Evolutionary conservation across 1,284 basidiomycete species (phyloP), one percentile per base, ranked within the genome.

Genomic region (Dichomitus squalens): DNA sequence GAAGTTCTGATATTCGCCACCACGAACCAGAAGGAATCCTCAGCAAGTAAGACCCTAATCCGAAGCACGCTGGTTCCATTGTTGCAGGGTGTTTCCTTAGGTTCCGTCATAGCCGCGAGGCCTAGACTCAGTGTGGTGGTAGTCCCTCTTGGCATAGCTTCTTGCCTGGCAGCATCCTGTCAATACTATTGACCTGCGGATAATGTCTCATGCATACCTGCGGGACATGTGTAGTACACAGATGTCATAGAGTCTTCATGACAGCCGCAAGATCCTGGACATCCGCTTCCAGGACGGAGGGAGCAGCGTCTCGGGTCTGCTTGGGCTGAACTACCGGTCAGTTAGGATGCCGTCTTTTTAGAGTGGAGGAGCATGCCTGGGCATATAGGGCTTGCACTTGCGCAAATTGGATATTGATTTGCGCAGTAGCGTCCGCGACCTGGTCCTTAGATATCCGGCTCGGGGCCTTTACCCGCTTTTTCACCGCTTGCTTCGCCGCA

Each of bases 381-480:
- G 40, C 11, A 18, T 59, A 41, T 12, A 59, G 31, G 7, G 33
- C 39, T 23, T 58, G 61, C 12, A 63, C 53, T 38, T 53, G 55
- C 18, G 55, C 58, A 44, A 63, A 63, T 16, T 63, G 49, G 11
- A 40, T 49, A 34, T 63, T 63, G 14, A 63, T 63, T 18, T 58
- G 51, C 1, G 54, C 56, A 2, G 58, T 57, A 20, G 52, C 41
- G 33, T 63, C 54, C n/a, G 44, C 58, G 3, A 31, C 57, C 27
- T 59, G 58, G 20, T 52, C 47, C 12, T 52, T 56, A 4, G 61
- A 57, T n/a, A 58, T 60, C 3, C 52, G 53, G 3, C 36, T 39
- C 7, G 41, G 52, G 6, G 51, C 46, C 23, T 58, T 63, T 4
- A 53, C 40, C 9, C 49, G 50, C 40, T 55, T 60, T 49, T 57